Conservation (phyloP, 805 yeast genomes). For the Kockiozyma suomiensis region DNA sequence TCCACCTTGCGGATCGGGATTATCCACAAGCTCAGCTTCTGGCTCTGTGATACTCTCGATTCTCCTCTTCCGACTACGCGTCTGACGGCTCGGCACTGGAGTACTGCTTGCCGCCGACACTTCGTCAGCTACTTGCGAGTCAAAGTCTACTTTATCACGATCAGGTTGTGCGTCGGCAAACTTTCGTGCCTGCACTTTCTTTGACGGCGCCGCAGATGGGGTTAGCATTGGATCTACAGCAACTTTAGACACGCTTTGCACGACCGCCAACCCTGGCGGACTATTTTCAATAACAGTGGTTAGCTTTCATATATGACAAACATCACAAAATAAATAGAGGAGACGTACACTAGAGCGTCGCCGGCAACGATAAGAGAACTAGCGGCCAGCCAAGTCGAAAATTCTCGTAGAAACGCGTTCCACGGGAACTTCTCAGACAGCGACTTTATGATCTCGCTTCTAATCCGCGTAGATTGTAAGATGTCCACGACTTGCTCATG, state of each 20-base stretch:
- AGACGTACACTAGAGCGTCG: background rate
- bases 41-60: background rate
- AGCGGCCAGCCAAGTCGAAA: slow-evolving; percentile 1
- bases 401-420: background rate
- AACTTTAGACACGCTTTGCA: background rate
- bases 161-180: slow-evolving; percentile 12
- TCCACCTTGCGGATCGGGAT: slow-evolving; percentile 1
- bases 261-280: background rate
- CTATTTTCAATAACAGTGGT: too few relatives aligned
- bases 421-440: slow-evolving; percentile 1
- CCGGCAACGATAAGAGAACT: background rate
- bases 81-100: too few relatives aligned
- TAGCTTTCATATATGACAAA: too few relatives aligned
- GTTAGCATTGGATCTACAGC: background rate
- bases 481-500: background rate
- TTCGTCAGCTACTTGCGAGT: slow-evolving; percentile 9
- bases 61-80: background rate
- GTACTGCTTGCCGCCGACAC: too few relatives aligned
- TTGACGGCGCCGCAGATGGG: too few relatives aligned
- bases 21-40: background rate
- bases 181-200: background rate
- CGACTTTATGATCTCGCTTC: background rate
- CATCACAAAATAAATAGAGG: background rate
- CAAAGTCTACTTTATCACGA: slow-evolving; percentile 13
- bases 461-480: background rate